Conservation (phyloP, 1,284 basidiomycete genomes). For the Heterobasidion parviporum region DNA sequence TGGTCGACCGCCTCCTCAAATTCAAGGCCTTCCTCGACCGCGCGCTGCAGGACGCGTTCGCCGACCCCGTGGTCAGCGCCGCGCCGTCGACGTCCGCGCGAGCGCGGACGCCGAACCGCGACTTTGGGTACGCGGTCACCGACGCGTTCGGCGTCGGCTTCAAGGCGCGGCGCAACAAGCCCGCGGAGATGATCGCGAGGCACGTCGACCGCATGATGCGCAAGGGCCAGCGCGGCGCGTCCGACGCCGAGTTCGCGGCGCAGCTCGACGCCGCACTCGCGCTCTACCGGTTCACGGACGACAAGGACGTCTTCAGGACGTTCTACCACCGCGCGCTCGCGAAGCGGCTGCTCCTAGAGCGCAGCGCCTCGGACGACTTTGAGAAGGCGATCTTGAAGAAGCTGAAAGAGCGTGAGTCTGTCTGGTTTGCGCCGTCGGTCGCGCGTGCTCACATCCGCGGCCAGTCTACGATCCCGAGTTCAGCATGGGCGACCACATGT, state of each 20-base stretch:
- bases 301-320: conserved; percentile 90
- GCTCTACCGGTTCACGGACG: conserved; percentile 84
- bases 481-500: conserved; percentile 85
- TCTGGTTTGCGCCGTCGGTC: neutral
- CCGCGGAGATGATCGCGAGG: conserved; percentile 93
- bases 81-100: conserved; percentile 18
- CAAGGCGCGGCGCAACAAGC: conserved; percentile 76
- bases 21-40: conserved; percentile 61
- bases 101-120: conserved; percentile 29
- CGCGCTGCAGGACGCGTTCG: conserved; percentile 41
- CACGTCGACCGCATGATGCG: conserved; percentile 84
- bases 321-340: conserved; percentile 91
- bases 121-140: conserved; percentile 52
- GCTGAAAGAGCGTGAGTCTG: conserved; percentile 70
- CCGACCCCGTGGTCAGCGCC: conserved; percentile 16
- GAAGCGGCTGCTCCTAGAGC: conserved; percentile 80
- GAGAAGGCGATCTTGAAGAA: conserved; percentile 86
- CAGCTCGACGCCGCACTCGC: conserved; percentile 72
- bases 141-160: conserved; percentile 82
- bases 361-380: conserved; percentile 87
- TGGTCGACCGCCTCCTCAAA: conserved; percentile 71
- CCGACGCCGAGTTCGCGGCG: conserved; percentile 64
- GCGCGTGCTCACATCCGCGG: neutral
- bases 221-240: conserved; percentile 69
- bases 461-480: conserved; percentile 85